Evolutionary conservation across 1,284 basidiomycete species (phyloP).

Genomic region (Cystobasidiaceae sp.): DNA sequence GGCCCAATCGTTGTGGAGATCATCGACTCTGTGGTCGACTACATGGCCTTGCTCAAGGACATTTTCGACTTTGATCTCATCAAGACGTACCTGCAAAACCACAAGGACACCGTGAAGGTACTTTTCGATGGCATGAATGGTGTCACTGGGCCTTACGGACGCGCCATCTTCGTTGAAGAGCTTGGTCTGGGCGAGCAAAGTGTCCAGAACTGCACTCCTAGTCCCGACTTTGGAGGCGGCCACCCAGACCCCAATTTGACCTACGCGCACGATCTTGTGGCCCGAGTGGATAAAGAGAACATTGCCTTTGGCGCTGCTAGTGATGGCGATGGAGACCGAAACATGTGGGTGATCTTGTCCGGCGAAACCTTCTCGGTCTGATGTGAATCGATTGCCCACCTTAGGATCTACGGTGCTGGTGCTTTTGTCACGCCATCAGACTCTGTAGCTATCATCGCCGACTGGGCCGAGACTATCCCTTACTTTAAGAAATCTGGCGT

Average conservation of each 20-base stretch:
- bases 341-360: conserved; percentile 58
- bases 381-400: conserved; percentile 45
- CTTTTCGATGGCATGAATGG: conserved; percentile 96
- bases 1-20: conserved; percentile 81
- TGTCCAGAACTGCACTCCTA: conserved; percentile 85
- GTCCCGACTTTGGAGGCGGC: conserved; percentile 92
- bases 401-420: conserved; percentile 98
- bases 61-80: conserved; percentile 96
- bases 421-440: conserved; percentile 98
- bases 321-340: conserved; percentile 95
- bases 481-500: conserved; percentile 90
- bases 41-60: conserved; percentile 70
- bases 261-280: conserved; percentile 91
- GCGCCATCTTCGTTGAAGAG: conserved; percentile 75
- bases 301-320: conserved; percentile 94
- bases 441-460: conserved; percentile 96
- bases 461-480: conserved; percentile 88
- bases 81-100: conserved; percentile 73
- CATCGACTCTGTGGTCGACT: conserved; percentile 91
- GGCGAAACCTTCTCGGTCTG: no score
- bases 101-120: conserved; percentile 67
- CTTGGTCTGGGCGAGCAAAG: conserved; percentile 68
- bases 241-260: conserved; percentile 99
- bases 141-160: conserved; percentile 95
- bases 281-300: conserved; percentile 76